Evolutionary conservation across 2,329 filamentous ascomycete genomes (phyloP).

Genomic region (Colletotrichum destructivum): DNA sequence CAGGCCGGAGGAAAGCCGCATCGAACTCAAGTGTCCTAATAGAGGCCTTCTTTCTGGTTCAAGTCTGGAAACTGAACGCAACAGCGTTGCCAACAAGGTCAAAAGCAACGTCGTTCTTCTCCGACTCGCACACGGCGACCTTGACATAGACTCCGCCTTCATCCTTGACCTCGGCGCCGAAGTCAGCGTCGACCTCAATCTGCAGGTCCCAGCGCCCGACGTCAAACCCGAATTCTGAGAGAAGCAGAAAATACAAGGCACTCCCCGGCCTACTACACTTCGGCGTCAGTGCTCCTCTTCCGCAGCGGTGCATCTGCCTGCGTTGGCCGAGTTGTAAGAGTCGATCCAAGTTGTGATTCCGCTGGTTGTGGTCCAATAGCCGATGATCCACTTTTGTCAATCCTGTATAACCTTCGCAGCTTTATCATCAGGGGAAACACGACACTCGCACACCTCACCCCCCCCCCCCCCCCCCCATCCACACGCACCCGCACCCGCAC

Average conservation of each 20-base stretch:
- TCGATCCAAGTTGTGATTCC: constrained; percentile 1
- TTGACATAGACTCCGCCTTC: constrained; percentile 1
- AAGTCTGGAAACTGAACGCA: neutral
- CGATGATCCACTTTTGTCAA: constrained; percentile 16
- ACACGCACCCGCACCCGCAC: constrained; percentile 1
- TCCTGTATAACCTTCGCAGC: constrained; percentile 12
- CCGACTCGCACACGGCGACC: neutral
- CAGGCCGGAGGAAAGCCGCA: neutral
- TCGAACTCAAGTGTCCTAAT: neutral
- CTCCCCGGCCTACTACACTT: constrained; percentile 5
- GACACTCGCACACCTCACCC: constrained; percentile 5
- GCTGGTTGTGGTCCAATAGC: neutral
- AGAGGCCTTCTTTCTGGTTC: neutral
- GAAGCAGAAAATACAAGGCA: constrained; percentile 7
- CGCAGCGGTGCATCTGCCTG: neutral
- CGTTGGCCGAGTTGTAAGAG: neutral
- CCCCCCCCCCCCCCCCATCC: constrained; percentile 33
- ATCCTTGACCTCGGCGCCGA: constrained; percentile 16
- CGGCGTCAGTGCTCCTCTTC: constrained; percentile 16
- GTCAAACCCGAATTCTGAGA: constrained; percentile 7
- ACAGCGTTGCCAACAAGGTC: neutral
- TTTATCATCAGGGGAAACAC: constrained; percentile 18
- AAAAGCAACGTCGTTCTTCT: neutral
- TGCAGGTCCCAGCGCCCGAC: neutral
- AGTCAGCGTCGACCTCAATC: neutral